phyloP scores from a whole-genome alignment of 441 rosid genomes.

The Kokia cookei region DNA sequence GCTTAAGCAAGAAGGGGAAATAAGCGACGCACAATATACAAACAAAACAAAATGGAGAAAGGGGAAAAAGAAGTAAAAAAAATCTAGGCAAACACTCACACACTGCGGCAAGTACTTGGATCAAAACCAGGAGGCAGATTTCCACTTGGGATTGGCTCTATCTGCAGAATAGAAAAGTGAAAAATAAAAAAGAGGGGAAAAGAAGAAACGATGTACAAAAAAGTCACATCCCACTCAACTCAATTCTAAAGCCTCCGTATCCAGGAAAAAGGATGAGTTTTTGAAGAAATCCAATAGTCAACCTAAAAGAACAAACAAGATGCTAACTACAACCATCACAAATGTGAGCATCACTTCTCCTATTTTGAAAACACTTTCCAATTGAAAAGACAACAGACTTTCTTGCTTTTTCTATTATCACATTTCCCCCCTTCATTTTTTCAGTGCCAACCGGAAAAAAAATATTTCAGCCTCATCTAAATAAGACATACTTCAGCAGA shows the following conservation, averaged over 20 bases:
- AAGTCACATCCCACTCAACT: slow-evolving; percentile 13
- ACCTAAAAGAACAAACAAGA: background rate
- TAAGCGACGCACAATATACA: background rate
- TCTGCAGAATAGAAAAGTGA: slow-evolving; percentile 65
- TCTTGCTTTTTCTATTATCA: background rate
- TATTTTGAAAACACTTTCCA: background rate
- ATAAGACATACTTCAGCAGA: background rate
- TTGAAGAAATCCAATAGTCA: background rate
- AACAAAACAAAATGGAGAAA: slow-evolving; percentile 15
- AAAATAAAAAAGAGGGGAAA: slow-evolving; percentile 18
- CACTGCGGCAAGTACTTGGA: slow-evolving; percentile 99
- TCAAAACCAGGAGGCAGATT: slow-evolving; percentile 99
- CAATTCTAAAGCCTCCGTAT: slow-evolving; percentile 9
- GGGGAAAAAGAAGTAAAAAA: background rate
- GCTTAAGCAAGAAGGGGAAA: slow-evolving; percentile 10
- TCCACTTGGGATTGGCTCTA: slow-evolving; percentile 98
- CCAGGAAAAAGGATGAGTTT: background rate
- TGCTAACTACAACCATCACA: background rate
- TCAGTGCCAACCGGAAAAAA: background rate
- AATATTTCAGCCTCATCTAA: background rate
- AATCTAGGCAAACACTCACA: slow-evolving; percentile 77
- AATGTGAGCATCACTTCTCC: background rate
- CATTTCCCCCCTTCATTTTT: background rate
- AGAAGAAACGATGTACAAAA: background rate
- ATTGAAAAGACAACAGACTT: background rate